Evolutionary conservation across 495 filamentous ascomycete genomes (phyloP), one percentile per base, ranked within the genome.

Genomic region (Daldinia vernicosa): DNA sequence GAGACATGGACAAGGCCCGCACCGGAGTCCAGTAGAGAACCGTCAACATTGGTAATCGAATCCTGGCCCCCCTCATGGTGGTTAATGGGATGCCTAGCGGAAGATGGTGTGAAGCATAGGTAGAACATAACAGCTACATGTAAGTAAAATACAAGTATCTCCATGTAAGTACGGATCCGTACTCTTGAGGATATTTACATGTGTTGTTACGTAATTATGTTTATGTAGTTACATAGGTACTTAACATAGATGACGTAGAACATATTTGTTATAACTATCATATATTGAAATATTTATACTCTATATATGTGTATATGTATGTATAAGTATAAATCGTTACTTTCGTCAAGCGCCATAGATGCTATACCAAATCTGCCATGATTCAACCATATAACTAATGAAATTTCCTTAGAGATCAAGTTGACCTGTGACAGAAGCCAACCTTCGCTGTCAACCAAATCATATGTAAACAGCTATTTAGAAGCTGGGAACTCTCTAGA

Each of bases 401-500:
- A 22, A 11, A 47, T 47, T n/a, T 6, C 8, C n/a, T n/a, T 47
- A 19, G 19, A 47, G 15, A 47, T 47, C 40, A n/a, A n/a, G 19
- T 17, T 22, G n/a, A 47, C 40, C 9, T 9, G 1, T 27, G 22
- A 28, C 35, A 1, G 14, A 55, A 15, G 1, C 28, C 28, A 55
- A 28, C 22, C 47, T 3, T 14, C 3, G 47, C 9, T 28, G 3
- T 12, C 8, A 52, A 28, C 22, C 12, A 52, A 45, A 45, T 7
- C 11, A 14, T 52, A 52, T 52, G 3, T 35, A 12, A 35, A 14
- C 33, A 35, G 33, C 4, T 35, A 35, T 14, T 2, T 4, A 27
- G 28, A 4, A 14, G 14, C 51, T 24, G 4, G 6, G 51, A 14
- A 22, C 9, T 11, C 3, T 24, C 30, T 83, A 95, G 63, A 95